Evolutionary conservation across 306 rosid species (phyloP), one percentile per base, ranked within the genome.

Genomic region (Sophora flavescens): DNA sequence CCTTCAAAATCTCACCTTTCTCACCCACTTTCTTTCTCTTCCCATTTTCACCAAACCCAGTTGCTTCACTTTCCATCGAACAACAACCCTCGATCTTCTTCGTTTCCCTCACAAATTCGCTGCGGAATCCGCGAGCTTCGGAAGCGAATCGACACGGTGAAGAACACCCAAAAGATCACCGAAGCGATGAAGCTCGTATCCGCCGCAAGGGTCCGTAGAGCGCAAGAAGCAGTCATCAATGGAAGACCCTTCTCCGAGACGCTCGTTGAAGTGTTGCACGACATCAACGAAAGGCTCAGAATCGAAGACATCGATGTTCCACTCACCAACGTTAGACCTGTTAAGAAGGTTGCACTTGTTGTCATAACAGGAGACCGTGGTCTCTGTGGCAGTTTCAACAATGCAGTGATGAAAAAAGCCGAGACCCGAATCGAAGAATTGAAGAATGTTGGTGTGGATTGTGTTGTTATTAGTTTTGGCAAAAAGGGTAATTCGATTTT

Each of bases 111-210:
- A 8, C 35, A 77, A 13, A 70, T 88, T 80, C 85, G 54, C 1
- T 86, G 86, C 63, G 85, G 91, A 17, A 59, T 86, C 30, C 89
- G 92, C 6, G 89, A 89, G 10, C 72, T 89, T 54, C 92, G 92
- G 10, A 56, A 74, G 4, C 85, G 97, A 86, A 87, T 87, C n/a
- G 68, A 74, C 8, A 18, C 90, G 3, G 74, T 90, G 10, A 84
- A 84, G 61, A 89, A 59, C 76, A 89, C 86, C 8, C 92, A 83
- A 33, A 93, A 89, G 77, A 86, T 93, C 84, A 89, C 94, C 13
- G 92, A 90, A 68, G 91, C 93, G 28, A 90, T 93, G 96, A 93
- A 83, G 76, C 91, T 93, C 0, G 93, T 93, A 4, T 76, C 97
- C n/a, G 94, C 88, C 1, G 92, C 97, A 5, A 84, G 85, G 57